Conservation (phyloP, 768 basidiomycete genomes). For the Sistotremastrum niveocremeum region DNA sequence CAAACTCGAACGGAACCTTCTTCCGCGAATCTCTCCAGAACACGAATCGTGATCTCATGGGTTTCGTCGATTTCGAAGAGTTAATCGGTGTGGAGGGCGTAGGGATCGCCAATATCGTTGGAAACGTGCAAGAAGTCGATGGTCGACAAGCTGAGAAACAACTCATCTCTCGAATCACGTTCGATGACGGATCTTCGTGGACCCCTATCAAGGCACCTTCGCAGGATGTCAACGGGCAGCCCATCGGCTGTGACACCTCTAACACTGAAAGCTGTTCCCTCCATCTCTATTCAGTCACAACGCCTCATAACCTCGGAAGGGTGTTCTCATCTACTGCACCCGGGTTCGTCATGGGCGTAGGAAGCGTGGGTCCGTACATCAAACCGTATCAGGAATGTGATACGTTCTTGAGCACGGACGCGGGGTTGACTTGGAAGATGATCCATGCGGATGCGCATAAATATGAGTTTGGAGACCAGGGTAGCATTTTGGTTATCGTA, state of each 20-base stretch:
- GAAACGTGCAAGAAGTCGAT: slow-evolving; percentile 76
- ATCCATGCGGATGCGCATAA: slow-evolving; percentile 64
- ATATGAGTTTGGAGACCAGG: slow-evolving; percentile 93
- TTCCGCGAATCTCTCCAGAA: slow-evolving; percentile 85
- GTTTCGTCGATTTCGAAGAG: slow-evolving; percentile 89
- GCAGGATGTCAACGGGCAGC: slow-evolving; percentile 43
- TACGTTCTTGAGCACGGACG: slow-evolving; percentile 87
- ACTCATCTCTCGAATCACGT: slow-evolving; percentile 72
- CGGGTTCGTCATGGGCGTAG: slow-evolving; percentile 94
- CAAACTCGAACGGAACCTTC: slow-evolving; percentile 91
- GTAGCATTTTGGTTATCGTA: slow-evolving; percentile 60
- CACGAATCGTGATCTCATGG: slow-evolving; percentile 80
- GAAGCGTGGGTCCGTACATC: slow-evolving; percentile 61
- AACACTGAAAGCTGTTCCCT: slow-evolving; percentile 59
- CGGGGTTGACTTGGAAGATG: slow-evolving; percentile 79
- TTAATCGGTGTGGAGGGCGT: slow-evolving; percentile 81
- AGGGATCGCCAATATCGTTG: slow-evolving; percentile 79
- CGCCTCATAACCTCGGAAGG: slow-evolving; percentile 85
- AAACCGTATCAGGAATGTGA: slow-evolving; percentile 73
- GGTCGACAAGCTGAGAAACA: slow-evolving; percentile 53
- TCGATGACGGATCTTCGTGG: slow-evolving; percentile 54
- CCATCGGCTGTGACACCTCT: slow-evolving; percentile 46
- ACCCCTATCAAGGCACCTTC: slow-evolving; percentile 36
- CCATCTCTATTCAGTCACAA: slow-evolving; percentile 87
- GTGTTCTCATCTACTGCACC: slow-evolving; percentile 93